Base-by-base conservation (phyloP, 2,329 filamentous ascomycete species). In the Penicillium digitatum region DNA sequence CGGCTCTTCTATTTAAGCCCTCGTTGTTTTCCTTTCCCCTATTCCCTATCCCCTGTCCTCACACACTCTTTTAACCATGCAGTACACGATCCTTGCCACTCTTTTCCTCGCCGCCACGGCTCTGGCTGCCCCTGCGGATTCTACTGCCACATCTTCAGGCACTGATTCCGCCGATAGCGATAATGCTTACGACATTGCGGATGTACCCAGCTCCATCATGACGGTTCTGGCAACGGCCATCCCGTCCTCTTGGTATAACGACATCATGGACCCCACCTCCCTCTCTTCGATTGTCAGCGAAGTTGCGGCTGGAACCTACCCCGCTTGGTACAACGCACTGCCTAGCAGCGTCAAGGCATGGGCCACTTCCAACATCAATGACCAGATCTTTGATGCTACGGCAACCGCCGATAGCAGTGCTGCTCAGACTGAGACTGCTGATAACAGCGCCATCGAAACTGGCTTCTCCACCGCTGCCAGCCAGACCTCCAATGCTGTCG, bases 281-380 rank as follows among this genome's bases (percentile, higher is more conserved):
- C 47, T 46, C 48, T 27, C 44, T 48, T 53, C 63, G 29, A 43
- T 66, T n/a, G 39, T 59, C 20, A 61, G 53, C 46, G 62, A 62
- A 14, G 54, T 55, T 44, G 34, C 49, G 7, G 62, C 63, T 29
- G 66, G 62, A 11, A 61, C 58, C 48, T 60, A 60, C 11, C 65
- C 66, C 3, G 62, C 51, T 44, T 68, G 67, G 67, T 69, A 68
- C 46, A 62, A 63, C 48, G 48, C 46, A 16, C 59, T 69, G 10
- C 67, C 66, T 11, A 51, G 43, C 38, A 59, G 58, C 34, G 62
- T 66, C 29, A 63, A 67, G 55, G 65, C 61, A 27, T 69, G 64
- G 55, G 53, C 65, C 22, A 60, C 62, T 34, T 32, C 48, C 24
- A 7, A 52, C 5, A 24, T 54, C 1, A 26, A 39, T 2, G n/a